These are phyloP conservation scores for Volvox africanus DNA, from an alignment of 139 green algal genomes.

Conservation along the genomic window DNA sequence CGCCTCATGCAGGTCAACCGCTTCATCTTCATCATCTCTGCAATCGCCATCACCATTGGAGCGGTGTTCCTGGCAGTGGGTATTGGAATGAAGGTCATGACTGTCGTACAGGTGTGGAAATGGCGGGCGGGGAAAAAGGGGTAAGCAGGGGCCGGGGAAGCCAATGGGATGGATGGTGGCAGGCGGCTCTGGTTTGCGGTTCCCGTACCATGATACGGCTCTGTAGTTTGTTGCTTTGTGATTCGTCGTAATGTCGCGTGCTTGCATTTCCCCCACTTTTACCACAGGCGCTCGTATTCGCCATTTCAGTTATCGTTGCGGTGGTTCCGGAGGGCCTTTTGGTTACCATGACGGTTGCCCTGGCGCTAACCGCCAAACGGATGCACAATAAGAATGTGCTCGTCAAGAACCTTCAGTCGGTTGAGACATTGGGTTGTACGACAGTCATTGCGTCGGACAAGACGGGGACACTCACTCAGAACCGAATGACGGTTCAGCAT, in stretches of 20 bases:
- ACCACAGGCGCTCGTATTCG: conserved; percentile 55
- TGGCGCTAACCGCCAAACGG: conserved; percentile 62
- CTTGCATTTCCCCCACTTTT: too few relatives aligned
- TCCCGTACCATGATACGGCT: too few relatives aligned
- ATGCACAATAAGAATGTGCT: conserved; percentile 63
- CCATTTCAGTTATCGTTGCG: conserved; percentile 61
- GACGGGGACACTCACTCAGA: conserved; percentile 67
- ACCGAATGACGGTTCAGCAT: conserved; percentile 70
- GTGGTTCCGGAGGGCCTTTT: conserved; percentile 63
- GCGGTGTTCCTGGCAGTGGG: conserved; percentile 56
- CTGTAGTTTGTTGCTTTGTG: too few relatives aligned
- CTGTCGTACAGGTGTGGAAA: conserved; percentile 38
- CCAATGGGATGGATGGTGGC: too few relatives aligned
- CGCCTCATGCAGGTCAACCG: conserved; percentile 51
- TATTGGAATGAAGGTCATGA: conserved; percentile 44
- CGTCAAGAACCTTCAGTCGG: conserved; percentile 76
- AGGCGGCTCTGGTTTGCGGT: too few relatives aligned
- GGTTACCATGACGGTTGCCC: conserved; percentile 58
- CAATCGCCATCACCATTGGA: conserved; percentile 57
- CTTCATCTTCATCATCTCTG: conserved; percentile 61
- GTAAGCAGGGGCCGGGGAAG: too few relatives aligned
- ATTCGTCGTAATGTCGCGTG: too few relatives aligned
- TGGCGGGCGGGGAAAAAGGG: too few relatives aligned
- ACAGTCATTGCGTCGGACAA: conserved; percentile 66
- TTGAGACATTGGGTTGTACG: conserved; percentile 66